These are phyloP conservation scores for Xerocomellus dryophilus DNA, from an alignment of 768 basidiomycete genomes.

Conservation along the genomic window DNA sequence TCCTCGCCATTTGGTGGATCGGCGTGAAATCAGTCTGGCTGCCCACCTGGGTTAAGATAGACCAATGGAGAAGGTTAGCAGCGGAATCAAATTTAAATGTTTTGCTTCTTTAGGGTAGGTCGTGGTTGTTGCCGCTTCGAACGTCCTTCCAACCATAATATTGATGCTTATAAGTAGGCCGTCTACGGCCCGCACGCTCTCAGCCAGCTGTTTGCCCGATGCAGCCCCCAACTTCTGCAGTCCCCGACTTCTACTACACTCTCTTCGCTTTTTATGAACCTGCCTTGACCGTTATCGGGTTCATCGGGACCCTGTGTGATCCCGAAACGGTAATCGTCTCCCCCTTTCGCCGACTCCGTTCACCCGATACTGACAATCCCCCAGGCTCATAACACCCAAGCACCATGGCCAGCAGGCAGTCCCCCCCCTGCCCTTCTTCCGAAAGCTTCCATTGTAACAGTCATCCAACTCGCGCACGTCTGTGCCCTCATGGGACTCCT, in stretches of 20 bases:
- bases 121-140: no score
- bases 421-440: conserved; percentile 50
- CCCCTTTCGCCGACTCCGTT: not conserved
- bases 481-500: conserved; percentile 71
- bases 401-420: conserved; percentile 58
- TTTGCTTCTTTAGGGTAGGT: conserved; percentile 29
- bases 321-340: conserved; percentile 52
- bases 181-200: not conserved
- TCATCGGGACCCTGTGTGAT: conserved; percentile 63
- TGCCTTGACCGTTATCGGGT: conserved; percentile 57
- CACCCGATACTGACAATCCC: conserved; percentile 1
- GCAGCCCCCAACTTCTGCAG: conserved; percentile 50
- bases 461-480: conserved; percentile 74
- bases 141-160: not conserved
- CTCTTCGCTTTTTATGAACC: conserved; percentile 77
- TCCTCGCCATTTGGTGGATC: conserved; percentile 75
- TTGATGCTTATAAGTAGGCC: not conserved
- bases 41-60: conserved; percentile 69
- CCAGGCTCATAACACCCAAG: conserved; percentile 72
- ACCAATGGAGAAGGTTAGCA: conserved; percentile 52
- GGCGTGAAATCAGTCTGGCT: conserved; percentile 39
- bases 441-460: conserved; percentile 62
- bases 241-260: conserved; percentile 71
- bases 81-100: not conserved
- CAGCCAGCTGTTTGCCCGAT: conserved; percentile 26